Evolutionary conservation across 352 stramenopile genomes (phyloP), one percentile per base, ranked within the genome.

Genomic region (Pythium oligandrum): DNA sequence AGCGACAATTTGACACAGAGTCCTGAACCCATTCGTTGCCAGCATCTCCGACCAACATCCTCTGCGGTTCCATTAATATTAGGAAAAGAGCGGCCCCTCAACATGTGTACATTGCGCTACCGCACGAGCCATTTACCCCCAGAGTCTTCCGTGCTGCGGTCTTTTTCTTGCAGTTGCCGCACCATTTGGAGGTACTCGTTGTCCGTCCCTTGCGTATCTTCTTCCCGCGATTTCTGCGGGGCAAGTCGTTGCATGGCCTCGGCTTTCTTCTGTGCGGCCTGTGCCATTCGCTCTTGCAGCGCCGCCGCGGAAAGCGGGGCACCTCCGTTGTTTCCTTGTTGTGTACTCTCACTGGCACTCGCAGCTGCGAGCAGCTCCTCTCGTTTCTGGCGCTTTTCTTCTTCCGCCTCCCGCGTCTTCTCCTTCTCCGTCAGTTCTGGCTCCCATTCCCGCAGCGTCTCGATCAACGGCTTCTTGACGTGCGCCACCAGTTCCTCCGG

Each of bases 111-210:
- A 26, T 26, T 26, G 17, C 40, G 44, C 71, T 53, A 90, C 36
- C 79, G 71, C 50, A 90, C 79, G 12, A 90, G 77, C 79, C 79
- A 90, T 51, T 90, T 90, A 38, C 64, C 66, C 1, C 76, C 77
- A 40, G 57, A 58, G 11, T 57, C 57, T 36, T 84, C 77, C 26
- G 67, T 78, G 12, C 72, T 61, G n/a, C 75, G 57, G 52, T 88
- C 70, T 12, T 76, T 64, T 33, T 80, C 61, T 59, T 90, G 68
- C 53, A 88, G 54, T 55, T 88, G 66, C 34, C 75, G 77, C 42
- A 90, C 79, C 46, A 90, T 69, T 40, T 64, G 51, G 46, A 90
- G 40, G 52, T 90, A 90, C 49, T 71, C 74, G n/a, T 56, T 30
- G 62, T 55, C 33, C 7, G 43, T 47, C 9, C 61, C n/a, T 8